Conservation (phyloP, 371 early-diverging fungal genomes). For the Mucor irregularis region DNA sequence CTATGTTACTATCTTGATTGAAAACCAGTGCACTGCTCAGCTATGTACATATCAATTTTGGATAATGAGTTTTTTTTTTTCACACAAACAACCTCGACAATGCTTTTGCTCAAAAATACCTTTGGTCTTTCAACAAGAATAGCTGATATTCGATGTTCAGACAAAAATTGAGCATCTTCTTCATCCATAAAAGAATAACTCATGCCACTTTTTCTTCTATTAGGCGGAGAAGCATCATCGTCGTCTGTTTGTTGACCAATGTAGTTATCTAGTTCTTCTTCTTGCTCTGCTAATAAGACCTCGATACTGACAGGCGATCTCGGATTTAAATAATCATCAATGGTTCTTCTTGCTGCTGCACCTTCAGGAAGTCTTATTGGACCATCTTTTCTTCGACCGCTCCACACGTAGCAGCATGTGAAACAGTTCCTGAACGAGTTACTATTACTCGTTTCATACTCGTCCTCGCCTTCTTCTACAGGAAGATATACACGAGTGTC, state of each 20-base stretch:
- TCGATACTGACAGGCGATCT: slow-evolving; percentile 19
- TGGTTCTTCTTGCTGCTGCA: not conserved
- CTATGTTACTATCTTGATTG: too few species aligned
- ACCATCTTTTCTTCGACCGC: not conserved
- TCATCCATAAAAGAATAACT: not conserved
- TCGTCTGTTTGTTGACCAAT: slow-evolving; percentile 10
- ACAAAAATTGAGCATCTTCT: slow-evolving; percentile 22
- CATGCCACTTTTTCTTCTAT: not conserved
- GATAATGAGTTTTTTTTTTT: too few species aligned
- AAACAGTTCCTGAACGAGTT: not conserved
- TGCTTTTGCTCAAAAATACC: too few species aligned
- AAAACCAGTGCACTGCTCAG: slow-evolving; percentile 4
- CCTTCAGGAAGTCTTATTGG: slow-evolving; percentile 8
- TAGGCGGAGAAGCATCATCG: not conserved
- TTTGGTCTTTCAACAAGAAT: slow-evolving; percentile 17
- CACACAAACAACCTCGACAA: too few species aligned
- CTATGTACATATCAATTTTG: too few species aligned
- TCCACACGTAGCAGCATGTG: slow-evolving; percentile 2
- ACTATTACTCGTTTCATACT: not conserved
- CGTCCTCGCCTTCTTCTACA: slow-evolving; percentile 10
- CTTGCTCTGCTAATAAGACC: slow-evolving; percentile 12
- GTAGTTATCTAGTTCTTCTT: slow-evolving; percentile 21
- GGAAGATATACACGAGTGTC: slow-evolving; percentile 2
- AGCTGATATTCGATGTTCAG: slow-evolving; percentile 23
- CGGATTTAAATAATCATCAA: slow-evolving; percentile 16